Conservation (phyloP, 1,284 basidiomycete genomes). For the Malassezia nana region DNA sequence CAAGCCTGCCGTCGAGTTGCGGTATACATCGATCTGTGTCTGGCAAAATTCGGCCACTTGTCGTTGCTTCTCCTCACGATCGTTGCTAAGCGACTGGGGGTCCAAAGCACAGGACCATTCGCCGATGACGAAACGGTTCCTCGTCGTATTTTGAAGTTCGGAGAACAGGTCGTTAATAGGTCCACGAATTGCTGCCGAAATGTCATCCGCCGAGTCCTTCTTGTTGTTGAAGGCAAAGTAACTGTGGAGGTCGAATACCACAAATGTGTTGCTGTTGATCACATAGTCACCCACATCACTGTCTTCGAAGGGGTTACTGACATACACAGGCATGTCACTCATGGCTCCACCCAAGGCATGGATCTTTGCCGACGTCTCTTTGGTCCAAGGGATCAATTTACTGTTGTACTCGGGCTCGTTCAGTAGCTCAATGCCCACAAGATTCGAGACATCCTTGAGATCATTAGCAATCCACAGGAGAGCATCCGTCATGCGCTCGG, state of each 20-base stretch:
- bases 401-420: constrained; percentile 57
- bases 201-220: constrained; percentile 25
- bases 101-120: constrained; percentile 55
- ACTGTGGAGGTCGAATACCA: constrained; percentile 66
- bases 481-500: constrained; percentile 57
- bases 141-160: constrained; percentile 18
- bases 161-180: constrained; percentile 16
- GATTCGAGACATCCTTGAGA: constrained; percentile 59
- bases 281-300: constrained; percentile 56
- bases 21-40: constrained; percentile 58
- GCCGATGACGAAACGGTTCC: constrained; percentile 59
- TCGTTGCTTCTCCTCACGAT: constrained; percentile 50
- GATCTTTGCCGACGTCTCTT: constrained; percentile 54
- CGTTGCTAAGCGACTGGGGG: constrained; percentile 54
- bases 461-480: constrained; percentile 57
- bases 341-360: constrained; percentile 53
- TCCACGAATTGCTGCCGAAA: constrained; percentile 32
- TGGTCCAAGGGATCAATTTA: constrained; percentile 38
- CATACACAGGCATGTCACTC: constrained; percentile 58
- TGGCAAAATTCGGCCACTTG: constrained; percentile 57
- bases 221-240: constrained; percentile 54
- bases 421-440: constrained; percentile 63
- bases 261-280: constrained; percentile 57
- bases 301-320: constrained; percentile 65
- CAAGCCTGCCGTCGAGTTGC: constrained; percentile 59